Evolutionary conservation across 2,329 filamentous ascomycete species (phyloP), one percentile per base, ranked within the genome.

Genomic region (Hortaea sp.): DNA sequence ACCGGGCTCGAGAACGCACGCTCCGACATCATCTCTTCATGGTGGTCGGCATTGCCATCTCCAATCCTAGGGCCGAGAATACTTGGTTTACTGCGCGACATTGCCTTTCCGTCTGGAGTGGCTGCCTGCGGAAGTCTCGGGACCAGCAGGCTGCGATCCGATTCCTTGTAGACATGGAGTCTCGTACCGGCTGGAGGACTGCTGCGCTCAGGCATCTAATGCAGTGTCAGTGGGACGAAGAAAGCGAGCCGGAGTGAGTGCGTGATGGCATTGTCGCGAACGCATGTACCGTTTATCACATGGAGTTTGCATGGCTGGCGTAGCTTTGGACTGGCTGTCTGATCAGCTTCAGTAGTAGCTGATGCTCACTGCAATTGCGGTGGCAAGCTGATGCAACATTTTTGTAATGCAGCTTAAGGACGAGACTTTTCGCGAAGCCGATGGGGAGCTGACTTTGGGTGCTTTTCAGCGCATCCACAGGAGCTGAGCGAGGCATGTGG

Each of bases 11-110:
- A 7, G 45, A 52, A 29, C 43, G 41, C 5, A 37, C 42, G 37
- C 29, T 53, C 6, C 31, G 49, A 11, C 42, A 49, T 27, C 47
- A 53, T 39, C 29, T 53, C 5, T 30, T 50, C 9, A 34, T 38
- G 13, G 49, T 51, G 2, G 44, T 53, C 3, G 51, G 51, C 10
- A 48, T 53, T 9, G 51, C 49, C 7, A 12, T 29, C 6, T 53
- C 49, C 12, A 53, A 52, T 13, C 12, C 37, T 6, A 39, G 51
- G 27, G 49, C 49, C 7, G 42, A 52, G 39, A 53, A 53, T 40
- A 49, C 49, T 1, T 52, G 45, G 49, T 53, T 53, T 30, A 53
- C 51, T 3, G 51, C 51, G n/a, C 47, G 47, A 11, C 51, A 53
- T 13, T 53, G 51, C 20, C 41, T 53, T 34, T 42, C 45, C 5